phyloP scores from a whole-genome alignment of 176 grass and related monocot species.

The Chloris gayana region DNA sequence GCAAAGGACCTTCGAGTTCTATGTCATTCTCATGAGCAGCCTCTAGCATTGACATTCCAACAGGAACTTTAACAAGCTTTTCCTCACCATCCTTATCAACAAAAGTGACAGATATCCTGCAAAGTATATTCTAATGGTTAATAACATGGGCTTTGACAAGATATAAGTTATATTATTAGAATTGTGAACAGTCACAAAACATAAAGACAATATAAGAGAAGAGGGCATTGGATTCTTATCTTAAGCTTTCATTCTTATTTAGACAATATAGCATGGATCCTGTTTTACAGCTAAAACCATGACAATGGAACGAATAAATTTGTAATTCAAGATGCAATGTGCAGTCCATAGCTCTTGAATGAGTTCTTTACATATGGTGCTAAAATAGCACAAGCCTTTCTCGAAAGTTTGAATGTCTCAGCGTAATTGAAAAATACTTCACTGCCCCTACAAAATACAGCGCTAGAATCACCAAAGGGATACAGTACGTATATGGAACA shows the following conservation, averaged over 20 bases:
- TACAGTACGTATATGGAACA: conserved; percentile 17
- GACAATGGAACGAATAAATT: background rate
- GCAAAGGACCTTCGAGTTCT: conserved; percentile 75
- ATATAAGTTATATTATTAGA: background rate
- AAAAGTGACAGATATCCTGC: conserved; percentile 92
- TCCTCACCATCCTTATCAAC: conserved; percentile 81
- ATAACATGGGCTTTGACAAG: background rate
- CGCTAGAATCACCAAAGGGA: background rate
- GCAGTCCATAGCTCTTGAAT: background rate
- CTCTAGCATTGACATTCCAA: conserved; percentile 98
- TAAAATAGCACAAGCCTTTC: conserved; percentile 3
- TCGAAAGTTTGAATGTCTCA: background rate
- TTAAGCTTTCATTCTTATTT: background rate
- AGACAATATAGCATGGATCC: conserved; percentile 5
- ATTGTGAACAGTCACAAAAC: background rate
- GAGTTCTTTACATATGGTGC: background rate
- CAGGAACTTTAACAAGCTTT: conserved; percentile 76
- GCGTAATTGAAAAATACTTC: background rate
- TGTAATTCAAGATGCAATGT: background rate
- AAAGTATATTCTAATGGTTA: conserved; percentile 14
- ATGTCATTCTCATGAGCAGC: conserved; percentile 96
- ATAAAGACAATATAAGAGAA: background rate
- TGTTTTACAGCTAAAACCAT: background rate
- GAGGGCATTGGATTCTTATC: background rate
- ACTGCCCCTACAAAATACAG: background rate